Evolutionary conservation across 2,329 filamentous ascomycete species (phyloP).

Genomic region (Epichloe amarillans): DNA sequence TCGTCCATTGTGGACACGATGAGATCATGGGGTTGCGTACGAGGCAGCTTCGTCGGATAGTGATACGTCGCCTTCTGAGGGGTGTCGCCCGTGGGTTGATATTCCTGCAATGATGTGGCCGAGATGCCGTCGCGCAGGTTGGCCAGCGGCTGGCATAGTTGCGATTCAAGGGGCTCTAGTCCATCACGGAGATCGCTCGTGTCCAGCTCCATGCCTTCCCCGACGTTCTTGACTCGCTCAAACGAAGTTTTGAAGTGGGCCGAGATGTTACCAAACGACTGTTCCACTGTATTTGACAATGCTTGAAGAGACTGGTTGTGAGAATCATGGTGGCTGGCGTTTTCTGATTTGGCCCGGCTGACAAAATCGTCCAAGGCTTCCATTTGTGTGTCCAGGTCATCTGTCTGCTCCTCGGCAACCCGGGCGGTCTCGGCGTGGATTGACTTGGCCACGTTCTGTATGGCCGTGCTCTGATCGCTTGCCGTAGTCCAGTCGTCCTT

Average conservation of each 20-base stretch:
- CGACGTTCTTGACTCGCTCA: conserved; percentile 54
- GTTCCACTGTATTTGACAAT: conserved; percentile 55
- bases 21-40: conserved; percentile 42
- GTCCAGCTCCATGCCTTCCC: conserved; percentile 50
- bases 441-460: conserved; percentile 70
- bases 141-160: conserved; percentile 55
- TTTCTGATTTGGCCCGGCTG: conserved; percentile 65
- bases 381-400: conserved; percentile 80
- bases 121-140: conserved; percentile 59
- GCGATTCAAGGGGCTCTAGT: conserved; percentile 45
- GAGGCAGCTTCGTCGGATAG: conserved; percentile 68
- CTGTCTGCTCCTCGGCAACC: conserved; percentile 80
- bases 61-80: conserved; percentile 69
- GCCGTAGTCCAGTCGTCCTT: conserved; percentile 77
- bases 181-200: conserved; percentile 44
- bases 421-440: conserved; percentile 84
- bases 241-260: conserved; percentile 57
- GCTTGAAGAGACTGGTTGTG: conserved; percentile 53
- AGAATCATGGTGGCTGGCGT: conserved; percentile 59
- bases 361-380: conserved; percentile 84
- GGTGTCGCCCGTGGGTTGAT: conserved; percentile 72
- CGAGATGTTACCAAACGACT: conserved; percentile 59
- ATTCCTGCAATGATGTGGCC: conserved; percentile 57
- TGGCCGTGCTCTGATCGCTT: conserved; percentile 67
- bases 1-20: conserved; percentile 30